Evolutionary conservation across 805 yeast genomes (phyloP).

Genomic region (Sugiyamaella smithiae): DNA sequence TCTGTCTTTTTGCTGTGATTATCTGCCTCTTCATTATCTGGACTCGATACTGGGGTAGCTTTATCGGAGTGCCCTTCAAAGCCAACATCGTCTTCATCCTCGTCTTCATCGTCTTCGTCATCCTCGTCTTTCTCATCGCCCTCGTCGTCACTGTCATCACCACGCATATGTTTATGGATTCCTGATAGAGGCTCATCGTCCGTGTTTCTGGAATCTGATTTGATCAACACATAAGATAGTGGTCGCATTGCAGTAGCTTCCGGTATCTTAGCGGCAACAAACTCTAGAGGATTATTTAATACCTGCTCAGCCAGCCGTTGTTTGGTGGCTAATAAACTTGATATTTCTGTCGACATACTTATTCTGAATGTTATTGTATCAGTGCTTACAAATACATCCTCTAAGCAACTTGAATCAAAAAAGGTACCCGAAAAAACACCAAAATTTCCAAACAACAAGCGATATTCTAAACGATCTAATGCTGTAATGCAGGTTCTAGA

Average conservation of each 20-base stretch:
- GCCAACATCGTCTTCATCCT: not conserved
- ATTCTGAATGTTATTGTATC: not conserved
- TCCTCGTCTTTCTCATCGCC: slow-evolving; percentile 5
- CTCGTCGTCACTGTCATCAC: slow-evolving; percentile 9
- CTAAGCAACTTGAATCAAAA: not conserved
- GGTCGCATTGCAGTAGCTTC: slow-evolving; percentile 49
- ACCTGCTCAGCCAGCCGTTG: slow-evolving; percentile 18
- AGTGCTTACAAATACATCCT: not conserved
- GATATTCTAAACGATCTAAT: not conserved
- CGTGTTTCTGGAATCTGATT: slow-evolving; percentile 5
- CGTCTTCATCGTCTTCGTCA: slow-evolving; percentile 7
- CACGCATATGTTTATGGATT: too few species aligned
- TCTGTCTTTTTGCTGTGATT: not conserved
- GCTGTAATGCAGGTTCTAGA: not conserved
- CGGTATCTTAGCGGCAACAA: slow-evolving; percentile 58
- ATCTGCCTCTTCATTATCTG: slow-evolving; percentile 2
- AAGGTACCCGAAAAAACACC: not conserved
- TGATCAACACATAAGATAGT: slow-evolving; percentile 47
- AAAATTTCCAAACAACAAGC: not conserved
- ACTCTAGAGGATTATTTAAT: slow-evolving; percentile 34
- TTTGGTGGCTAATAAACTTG: not conserved
- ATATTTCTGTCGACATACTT: slow-evolving; percentile 3
- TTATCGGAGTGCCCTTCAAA: slow-evolving; percentile 9
- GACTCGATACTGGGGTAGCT: slow-evolving; percentile 7
- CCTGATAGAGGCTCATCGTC: not conserved